phyloP scores from a whole-genome alignment of 2,329 filamentous ascomycete genomes.

The Penicillium psychrosexuale region DNA sequence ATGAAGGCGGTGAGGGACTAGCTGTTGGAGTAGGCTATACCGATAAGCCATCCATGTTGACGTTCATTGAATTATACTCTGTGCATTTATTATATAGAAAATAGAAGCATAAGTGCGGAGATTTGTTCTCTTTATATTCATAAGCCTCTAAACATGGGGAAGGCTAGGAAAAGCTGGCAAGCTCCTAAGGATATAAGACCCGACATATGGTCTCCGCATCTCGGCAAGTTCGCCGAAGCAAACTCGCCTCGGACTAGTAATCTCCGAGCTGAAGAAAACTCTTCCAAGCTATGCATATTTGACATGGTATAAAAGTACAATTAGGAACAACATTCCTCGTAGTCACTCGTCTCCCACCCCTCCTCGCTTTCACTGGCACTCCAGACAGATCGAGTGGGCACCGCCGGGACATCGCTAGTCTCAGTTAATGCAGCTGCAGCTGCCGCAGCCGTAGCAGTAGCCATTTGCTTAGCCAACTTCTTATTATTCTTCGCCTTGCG shows the following conservation, averaged over 20 bases:
- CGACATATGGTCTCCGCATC: slow-evolving; percentile 3
- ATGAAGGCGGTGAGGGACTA: slow-evolving; percentile 20
- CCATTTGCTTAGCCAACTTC: slow-evolving; percentile 21
- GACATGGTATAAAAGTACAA: neutral
- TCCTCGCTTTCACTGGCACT: slow-evolving; percentile 39
- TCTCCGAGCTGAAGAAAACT: neutral
- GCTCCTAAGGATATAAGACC: neutral
- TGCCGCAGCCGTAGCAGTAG: slow-evolving; percentile 6
- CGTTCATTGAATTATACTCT: neutral
- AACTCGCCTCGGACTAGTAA: neutral
- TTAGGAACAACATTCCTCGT: slow-evolving; percentile 8
- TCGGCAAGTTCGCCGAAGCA: slow-evolving; percentile 1
- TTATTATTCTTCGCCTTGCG: slow-evolving; percentile 23
- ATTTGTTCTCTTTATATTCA: neutral
- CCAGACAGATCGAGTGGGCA: slow-evolving; percentile 25
- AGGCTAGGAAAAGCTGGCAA: neutral
- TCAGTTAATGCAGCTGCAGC: slow-evolving; percentile 6
- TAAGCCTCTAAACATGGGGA: neutral
- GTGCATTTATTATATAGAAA: neutral
- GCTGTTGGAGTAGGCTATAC: slow-evolving; percentile 3
- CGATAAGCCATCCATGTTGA: neutral
- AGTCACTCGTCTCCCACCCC: slow-evolving; percentile 34
- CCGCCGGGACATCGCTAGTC: slow-evolving; percentile 5
- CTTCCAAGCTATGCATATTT: neutral
- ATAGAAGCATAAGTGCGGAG: no score